Percentiles rank a stretch among this genome's conserved stretches.
phyloP scores from a whole-genome alignment of 176 grass and related monocot species.

The Aegilops longissima region DNA sequence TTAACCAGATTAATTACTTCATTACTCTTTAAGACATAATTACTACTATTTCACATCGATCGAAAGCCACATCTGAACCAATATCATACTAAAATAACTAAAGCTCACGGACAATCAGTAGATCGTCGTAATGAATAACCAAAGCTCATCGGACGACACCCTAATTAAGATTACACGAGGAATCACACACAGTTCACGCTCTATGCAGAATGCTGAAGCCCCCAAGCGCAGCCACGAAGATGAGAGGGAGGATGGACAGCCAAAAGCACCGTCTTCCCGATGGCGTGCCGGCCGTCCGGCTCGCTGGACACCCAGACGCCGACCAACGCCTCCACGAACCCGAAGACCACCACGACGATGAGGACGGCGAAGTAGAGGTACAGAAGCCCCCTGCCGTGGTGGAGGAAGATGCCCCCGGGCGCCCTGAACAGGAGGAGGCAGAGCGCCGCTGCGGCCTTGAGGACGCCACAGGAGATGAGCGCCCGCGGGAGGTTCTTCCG shows the following conservation, averaged over 20 bases:
- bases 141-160: too few relatives aligned
- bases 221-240: neutral
- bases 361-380: conserved; percentile 13
- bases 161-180: too few relatives aligned
- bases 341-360: neutral
- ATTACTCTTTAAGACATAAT: too few relatives aligned
- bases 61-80: too few relatives aligned
- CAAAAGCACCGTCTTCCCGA: neutral
- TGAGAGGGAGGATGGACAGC: neutral
- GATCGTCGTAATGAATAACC: too few relatives aligned
- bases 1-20: too few relatives aligned
- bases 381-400: neutral
- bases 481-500: neutral
- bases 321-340: neutral
- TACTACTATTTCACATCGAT: too few relatives aligned
- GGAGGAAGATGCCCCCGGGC: neutral
- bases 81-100: too few relatives aligned
- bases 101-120: too few relatives aligned
- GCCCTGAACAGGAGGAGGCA: neutral
- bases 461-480: neutral
- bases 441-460: neutral
- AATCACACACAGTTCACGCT: too few relatives aligned
- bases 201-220: neutral
- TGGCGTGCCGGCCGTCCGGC: neutral
- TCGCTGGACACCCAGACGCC: neutral